These are phyloP conservation scores for Clitopilus hobsonii DNA, from an alignment of 768 basidiomycete species.

Conservation along the genomic window DNA sequence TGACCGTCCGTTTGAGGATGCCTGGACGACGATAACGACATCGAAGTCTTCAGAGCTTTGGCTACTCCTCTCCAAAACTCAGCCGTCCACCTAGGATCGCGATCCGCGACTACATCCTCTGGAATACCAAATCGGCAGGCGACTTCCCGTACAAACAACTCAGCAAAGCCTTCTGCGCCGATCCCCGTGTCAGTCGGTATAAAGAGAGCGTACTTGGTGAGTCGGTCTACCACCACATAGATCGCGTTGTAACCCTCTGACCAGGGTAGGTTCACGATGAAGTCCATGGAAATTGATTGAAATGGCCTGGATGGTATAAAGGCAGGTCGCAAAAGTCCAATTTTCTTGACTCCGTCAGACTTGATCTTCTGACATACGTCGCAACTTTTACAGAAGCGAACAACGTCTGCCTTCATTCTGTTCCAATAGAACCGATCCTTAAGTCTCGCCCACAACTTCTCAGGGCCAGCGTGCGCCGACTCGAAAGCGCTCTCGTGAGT, in stretches of 20 bases:
- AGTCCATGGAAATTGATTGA: conserved; percentile 27
- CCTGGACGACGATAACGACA: not conserved
- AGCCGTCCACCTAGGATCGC: conserved; percentile 18
- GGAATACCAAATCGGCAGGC: conserved; percentile 19
- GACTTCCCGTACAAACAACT: conserved; percentile 24
- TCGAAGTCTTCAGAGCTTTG: not conserved
- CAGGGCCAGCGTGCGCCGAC: conserved; percentile 23
- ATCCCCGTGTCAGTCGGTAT: conserved; percentile 27
- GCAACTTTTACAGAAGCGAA: conserved; percentile 16
- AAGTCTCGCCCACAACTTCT: conserved; percentile 18
- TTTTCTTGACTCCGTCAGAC: conserved; percentile 17
- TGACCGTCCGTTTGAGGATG: conserved; percentile 35
- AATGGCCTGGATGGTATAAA: conserved; percentile 27
- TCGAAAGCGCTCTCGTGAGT: conserved; percentile 17
- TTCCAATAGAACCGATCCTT: conserved; percentile 25
- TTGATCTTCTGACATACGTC: conserved; percentile 24
- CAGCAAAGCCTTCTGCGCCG: conserved; percentile 13
- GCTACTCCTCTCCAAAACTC: conserved; percentile 7
- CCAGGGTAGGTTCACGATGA: conserved; percentile 26
- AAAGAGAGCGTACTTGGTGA: conserved; percentile 35
- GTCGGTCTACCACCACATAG: conserved; percentile 28
- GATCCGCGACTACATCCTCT: conserved; percentile 22
- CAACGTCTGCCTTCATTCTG: conserved; percentile 19
- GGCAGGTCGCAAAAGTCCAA: conserved; percentile 29
- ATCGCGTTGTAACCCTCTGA: conserved; percentile 23